Evolutionary conservation across 1,284 basidiomycete genomes (phyloP).

Genomic region (Pseudozyma thailandica): DNA sequence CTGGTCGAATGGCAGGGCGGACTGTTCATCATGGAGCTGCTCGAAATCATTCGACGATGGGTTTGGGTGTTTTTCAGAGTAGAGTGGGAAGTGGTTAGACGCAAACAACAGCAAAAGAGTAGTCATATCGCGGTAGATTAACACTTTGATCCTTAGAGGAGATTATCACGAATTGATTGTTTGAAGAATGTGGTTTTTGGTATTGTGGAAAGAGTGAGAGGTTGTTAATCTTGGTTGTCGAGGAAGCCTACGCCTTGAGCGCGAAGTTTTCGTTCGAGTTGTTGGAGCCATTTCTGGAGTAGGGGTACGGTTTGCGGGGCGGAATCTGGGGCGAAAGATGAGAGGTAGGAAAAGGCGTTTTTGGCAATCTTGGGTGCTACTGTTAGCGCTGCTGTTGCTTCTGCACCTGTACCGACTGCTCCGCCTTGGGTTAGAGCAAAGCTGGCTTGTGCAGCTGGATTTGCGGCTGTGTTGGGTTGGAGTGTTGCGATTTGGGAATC

Average conservation of each 20-base stretch:
- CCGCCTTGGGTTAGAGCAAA: conserved; percentile 5
- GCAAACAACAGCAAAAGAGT: conserved; percentile 7
- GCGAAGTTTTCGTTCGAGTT: conserved; percentile 62
- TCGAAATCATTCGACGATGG: conserved; percentile 89
- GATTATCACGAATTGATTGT: neutral
- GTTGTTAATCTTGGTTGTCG: conserved; percentile 42
- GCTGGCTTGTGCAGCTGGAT: neutral
- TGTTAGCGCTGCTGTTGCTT: conserved; percentile 21
- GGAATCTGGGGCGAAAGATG: conserved; percentile 63
- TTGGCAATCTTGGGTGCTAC: conserved; percentile 62
- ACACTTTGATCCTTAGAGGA: neutral
- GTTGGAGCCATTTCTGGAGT: conserved; percentile 66
- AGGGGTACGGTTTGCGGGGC: conserved; percentile 65
- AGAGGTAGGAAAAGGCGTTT: conserved; percentile 63
- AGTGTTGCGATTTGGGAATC: conserved; percentile 55
- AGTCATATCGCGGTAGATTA: conserved; percentile 28
- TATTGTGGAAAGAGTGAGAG: neutral
- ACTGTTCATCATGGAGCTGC: conserved; percentile 88
- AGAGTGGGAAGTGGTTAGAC: conserved; percentile 71
- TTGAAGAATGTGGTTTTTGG: neutral
- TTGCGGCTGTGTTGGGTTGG: neutral
- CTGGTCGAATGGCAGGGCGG: conserved; percentile 82
- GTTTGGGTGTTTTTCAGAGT: conserved; percentile 96
- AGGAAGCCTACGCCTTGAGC: conserved; percentile 58
- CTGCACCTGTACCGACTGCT: neutral